phyloP scores from a whole-genome alignment of 1,139 yeast species.

The Yamadazyma buinensis region DNA sequence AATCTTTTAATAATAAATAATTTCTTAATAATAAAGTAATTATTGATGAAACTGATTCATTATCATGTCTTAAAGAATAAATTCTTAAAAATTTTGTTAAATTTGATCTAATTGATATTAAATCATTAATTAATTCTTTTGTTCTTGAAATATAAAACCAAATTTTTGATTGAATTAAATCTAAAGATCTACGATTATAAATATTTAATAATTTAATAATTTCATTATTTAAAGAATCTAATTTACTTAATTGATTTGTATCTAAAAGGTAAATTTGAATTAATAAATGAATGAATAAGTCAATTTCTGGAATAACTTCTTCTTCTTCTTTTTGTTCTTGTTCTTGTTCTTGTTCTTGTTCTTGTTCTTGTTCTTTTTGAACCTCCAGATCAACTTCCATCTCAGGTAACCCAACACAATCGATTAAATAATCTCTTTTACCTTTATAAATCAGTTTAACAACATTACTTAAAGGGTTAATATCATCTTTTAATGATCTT shows the following conservation, averaged over 20 bases:
- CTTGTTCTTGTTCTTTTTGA: no score
- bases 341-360: no score
- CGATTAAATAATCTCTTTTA: constrained; percentile 40
- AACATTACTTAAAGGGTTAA: constrained; percentile 48
- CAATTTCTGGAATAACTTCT: constrained; percentile 66
- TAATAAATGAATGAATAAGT: constrained; percentile 73
- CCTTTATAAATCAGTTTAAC: constrained; percentile 50
- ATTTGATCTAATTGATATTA: constrained; percentile 62
- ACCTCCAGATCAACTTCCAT: constrained; percentile 17
- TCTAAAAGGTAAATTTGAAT: constrained; percentile 77
- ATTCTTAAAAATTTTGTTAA: constrained; percentile 77
- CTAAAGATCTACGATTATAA: constrained; percentile 80
- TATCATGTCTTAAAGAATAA: constrained; percentile 88
- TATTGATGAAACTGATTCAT: constrained; percentile 84
- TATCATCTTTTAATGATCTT: constrained; percentile 47
- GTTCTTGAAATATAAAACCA: constrained; percentile 91
- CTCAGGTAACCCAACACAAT: constrained; percentile 12
- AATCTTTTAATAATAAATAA: constrained; percentile 74
- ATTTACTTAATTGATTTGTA: constrained; percentile 43
- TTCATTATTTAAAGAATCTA: constrained; percentile 49
- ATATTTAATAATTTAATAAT: constrained; percentile 55
- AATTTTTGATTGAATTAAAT: constrained; percentile 80
- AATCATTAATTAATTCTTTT: constrained; percentile 62
- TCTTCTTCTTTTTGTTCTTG: constrained; percentile 11
- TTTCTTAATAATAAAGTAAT: constrained; percentile 81